Conservation (phyloP, 331 rosid species). For the Telfairia occidentalis region DNA sequence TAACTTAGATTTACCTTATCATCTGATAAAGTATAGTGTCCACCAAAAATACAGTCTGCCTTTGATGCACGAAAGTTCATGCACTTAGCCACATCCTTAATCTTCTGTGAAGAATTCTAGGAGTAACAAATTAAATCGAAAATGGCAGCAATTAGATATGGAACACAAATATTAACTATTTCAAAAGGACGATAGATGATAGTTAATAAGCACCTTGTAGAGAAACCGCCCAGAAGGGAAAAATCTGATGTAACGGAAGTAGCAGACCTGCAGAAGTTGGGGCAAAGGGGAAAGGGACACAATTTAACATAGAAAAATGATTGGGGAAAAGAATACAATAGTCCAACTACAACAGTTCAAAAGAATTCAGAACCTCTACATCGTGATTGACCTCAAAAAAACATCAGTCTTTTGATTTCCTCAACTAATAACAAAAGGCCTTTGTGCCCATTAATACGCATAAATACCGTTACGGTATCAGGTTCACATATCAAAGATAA, state of each 20-base stretch:
- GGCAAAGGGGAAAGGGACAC: background rate
- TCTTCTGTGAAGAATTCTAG: conserved; percentile 83
- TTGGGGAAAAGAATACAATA: background rate
- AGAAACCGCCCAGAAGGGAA: conserved; percentile 82
- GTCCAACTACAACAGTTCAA: background rate
- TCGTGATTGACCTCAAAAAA: background rate
- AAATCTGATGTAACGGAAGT: conserved; percentile 78
- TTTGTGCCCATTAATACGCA: background rate
- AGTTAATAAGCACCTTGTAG: conserved; percentile 52
- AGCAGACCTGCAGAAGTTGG: conserved; percentile 66
- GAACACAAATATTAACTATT: background rate
- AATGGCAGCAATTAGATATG: conserved; percentile 16
- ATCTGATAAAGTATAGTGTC: conserved; percentile 75
- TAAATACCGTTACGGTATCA: background rate
- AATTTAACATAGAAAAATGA: background rate
- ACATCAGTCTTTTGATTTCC: background rate
- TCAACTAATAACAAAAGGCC: background rate
- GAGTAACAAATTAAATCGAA: conserved; percentile 8
- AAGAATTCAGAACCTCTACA: background rate
- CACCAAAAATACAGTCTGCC: conserved; percentile 56
- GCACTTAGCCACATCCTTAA: conserved; percentile 68
- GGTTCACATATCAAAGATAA: background rate
- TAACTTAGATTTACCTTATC: conserved; percentile 47
- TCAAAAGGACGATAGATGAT: background rate
- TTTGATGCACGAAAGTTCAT: conserved; percentile 74